A percentile compares a stretch with the other conserved stretches of the same genome.
phyloP scores from a whole-genome alignment of 345 rosid genomes.

The Punica granatum region DNA sequence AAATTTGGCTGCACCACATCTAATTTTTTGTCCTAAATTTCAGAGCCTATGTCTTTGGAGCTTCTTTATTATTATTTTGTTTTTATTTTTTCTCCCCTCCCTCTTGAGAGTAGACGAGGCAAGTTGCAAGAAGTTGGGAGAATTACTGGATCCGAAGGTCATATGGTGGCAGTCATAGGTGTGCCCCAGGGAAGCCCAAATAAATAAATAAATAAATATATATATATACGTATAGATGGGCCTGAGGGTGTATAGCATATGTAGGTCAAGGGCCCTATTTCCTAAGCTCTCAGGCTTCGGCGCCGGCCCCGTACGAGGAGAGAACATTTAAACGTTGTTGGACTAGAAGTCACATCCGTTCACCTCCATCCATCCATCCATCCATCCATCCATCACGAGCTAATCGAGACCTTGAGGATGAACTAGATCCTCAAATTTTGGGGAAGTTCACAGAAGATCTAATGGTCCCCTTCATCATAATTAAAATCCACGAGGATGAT shows the following conservation, averaged over 20 bases:
- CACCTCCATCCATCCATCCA: not conserved
- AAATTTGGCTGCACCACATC: too few species aligned
- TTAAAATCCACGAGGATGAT: too few species aligned
- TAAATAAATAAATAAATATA: not conserved
- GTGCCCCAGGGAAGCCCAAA: not conserved
- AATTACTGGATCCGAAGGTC: not conserved
- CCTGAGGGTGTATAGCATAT: not conserved
- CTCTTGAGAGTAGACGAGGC: too few species aligned
- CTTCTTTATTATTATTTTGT: too few species aligned
- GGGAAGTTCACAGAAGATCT: too few species aligned
- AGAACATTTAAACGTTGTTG: not conserved
- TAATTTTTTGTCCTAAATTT: too few species aligned
- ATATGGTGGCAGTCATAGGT: not conserved
- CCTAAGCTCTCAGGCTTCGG: not conserved
- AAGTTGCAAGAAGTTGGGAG: too few species aligned
- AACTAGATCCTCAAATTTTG: too few species aligned
- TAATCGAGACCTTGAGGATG: not conserved
- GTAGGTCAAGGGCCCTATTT: not conserved
- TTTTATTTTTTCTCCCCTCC: too few species aligned
- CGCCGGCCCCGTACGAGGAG: constrained; percentile 1
- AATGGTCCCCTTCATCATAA: too few species aligned
- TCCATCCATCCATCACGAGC: not conserved
- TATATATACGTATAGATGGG: not conserved
- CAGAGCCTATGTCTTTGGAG: too few species aligned
- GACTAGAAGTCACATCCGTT: not conserved